Evolutionary conservation across 805 yeast genomes (phyloP).

Genomic region (Pichia heedii): DNA sequence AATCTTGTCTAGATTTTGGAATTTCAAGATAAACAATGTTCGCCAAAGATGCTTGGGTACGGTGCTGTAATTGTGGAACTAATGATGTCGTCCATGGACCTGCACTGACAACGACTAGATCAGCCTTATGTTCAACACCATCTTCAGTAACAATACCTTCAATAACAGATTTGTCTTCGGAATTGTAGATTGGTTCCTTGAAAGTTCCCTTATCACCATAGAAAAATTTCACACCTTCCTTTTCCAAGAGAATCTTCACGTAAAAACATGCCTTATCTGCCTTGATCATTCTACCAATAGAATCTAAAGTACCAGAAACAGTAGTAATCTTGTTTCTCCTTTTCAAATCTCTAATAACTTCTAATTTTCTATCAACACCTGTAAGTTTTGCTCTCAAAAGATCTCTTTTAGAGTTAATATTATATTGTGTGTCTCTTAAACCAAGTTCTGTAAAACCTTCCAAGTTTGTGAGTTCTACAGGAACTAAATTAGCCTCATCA

Average conservation of each 20-base stretch:
- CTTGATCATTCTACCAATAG: constrained; percentile 15
- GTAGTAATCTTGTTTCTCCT: constrained; percentile 4
- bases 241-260: constrained; percentile 11
- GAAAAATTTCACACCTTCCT: constrained; percentile 15
- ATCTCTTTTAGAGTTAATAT: constrained; percentile 9
- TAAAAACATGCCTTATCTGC: constrained; percentile 15
- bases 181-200: constrained; percentile 2
- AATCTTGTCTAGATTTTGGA: constrained; percentile 17
- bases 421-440: constrained; percentile 15
- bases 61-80: constrained; percentile 10
- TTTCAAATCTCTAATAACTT: constrained; percentile 10
- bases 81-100: constrained; percentile 20
- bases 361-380: constrained; percentile 10
- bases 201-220: constrained; percentile 15
- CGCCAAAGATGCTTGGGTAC: constrained; percentile 16
- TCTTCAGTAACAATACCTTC: constrained; percentile 21
- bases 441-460: constrained; percentile 12
- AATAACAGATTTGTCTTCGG: constrained; percentile 2
- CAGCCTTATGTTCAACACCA: constrained; percentile 14
- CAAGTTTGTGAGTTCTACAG: constrained; percentile 10
- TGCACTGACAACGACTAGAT: constrained; percentile 14
- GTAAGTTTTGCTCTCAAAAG: constrained; percentile 12
- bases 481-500: constrained; percentile 1
- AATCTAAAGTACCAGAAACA: constrained; percentile 13
- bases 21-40: constrained; percentile 15